These are phyloP conservation scores for Suhomyces ambrosiae DNA, from an alignment of 1,139 yeast species.

Conservation along the genomic window DNA sequence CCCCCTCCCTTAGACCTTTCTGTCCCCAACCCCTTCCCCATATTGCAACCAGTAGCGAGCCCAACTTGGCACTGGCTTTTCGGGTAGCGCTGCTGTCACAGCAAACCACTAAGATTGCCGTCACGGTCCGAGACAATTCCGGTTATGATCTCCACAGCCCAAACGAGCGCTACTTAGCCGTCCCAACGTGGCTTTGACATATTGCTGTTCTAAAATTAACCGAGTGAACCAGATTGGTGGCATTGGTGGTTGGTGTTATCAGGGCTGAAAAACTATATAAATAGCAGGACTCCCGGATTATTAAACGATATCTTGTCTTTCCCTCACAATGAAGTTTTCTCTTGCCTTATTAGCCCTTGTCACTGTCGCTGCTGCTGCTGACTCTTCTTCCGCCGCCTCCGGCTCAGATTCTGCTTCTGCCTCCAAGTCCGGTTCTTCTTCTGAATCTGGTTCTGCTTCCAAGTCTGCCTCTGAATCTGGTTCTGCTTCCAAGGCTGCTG, in stretches of 20 bases:
- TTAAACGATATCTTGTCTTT: neutral
- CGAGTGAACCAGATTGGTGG: neutral
- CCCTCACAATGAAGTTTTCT: slow-evolving; percentile 18
- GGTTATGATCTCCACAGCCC: slow-evolving; percentile 1
- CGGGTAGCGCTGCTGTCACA: no score
- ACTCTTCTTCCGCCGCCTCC: slow-evolving; percentile 10
- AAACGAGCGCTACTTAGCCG: neutral
- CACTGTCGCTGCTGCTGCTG: slow-evolving; percentile 10
- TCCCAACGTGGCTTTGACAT: slow-evolving; percentile 9
- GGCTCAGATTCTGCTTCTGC: slow-evolving; percentile 8
- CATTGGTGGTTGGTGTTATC: neutral
- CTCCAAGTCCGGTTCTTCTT: slow-evolving; percentile 8
- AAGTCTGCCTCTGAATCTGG: slow-evolving; percentile 3
- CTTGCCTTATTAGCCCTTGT: slow-evolving; percentile 17
- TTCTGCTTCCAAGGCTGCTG: slow-evolving; percentile 6
- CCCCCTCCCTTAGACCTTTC: no score
- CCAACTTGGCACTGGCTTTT: no score
- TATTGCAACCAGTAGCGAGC: no score
- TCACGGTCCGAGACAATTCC: no score
- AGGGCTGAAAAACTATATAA: slow-evolving; percentile 6
- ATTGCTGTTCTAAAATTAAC: slow-evolving; percentile 11
- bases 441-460: slow-evolving; percentile 10
- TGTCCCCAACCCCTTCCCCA: no score
- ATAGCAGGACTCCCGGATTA: neutral
- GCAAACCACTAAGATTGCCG: no score